A percentile compares a stretch with the other conserved stretches of the same genome.
phyloP scores from a whole-genome alignment of 2,329 filamentous ascomycete genomes.

The Blumeria hordei region DNA sequence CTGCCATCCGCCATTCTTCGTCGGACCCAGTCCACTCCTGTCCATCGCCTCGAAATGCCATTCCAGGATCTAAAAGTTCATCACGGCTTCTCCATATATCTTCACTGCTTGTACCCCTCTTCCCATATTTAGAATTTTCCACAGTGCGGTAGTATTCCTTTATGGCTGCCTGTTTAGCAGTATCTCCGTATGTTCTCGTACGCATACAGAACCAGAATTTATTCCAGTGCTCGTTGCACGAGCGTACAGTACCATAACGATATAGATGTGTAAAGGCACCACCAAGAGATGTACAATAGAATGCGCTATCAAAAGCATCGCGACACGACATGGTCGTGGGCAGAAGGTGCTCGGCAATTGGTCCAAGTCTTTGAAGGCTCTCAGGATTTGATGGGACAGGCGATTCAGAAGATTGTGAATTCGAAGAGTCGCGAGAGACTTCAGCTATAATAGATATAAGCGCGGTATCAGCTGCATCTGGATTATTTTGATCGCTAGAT shows the following conservation, averaged over 20 bases:
- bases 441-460: too few species aligned
- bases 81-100: constrained; percentile 67
- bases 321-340: constrained; percentile 73
- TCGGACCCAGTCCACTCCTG: constrained; percentile 15
- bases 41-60: constrained; percentile 10
- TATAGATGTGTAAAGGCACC: constrained; percentile 86
- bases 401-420: too few species aligned
- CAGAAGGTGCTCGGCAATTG: constrained; percentile 44
- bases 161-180: constrained; percentile 27
- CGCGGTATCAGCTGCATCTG: too few species aligned
- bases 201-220: constrained; percentile 99
- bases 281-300: constrained; percentile 78
- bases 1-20: constrained; percentile 15
- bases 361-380: constrained; percentile 7
- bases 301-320: constrained; percentile 73
- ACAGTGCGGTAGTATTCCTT: constrained; percentile 17
- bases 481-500: too few species aligned
- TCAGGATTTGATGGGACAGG: too few species aligned
- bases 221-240: constrained; percentile 67
- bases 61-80: constrained; percentile 27
- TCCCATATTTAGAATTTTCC: constrained; percentile 34
- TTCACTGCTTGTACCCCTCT: constrained; percentile 52
- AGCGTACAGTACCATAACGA: constrained; percentile 52
- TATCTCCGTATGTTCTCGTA: constrained; percentile 35
- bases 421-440: too few species aligned